Evolutionary conservation across 2,329 filamentous ascomycete genomes (phyloP).

Genomic region (Monilinia vaccinii-corymbosi): DNA sequence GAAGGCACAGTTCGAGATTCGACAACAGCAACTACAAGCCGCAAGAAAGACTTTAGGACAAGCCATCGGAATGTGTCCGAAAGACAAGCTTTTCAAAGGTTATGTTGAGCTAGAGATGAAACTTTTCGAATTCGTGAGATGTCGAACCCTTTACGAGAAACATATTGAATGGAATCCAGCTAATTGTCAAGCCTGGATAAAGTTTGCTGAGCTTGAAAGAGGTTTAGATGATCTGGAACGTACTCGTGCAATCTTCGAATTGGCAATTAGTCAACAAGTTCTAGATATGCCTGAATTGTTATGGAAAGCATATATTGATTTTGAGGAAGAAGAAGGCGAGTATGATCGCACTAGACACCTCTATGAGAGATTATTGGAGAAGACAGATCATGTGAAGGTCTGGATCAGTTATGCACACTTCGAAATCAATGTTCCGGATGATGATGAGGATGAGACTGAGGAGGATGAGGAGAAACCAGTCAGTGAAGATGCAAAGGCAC

Average conservation of each 20-base stretch:
- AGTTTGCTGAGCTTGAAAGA: slow-evolving; percentile 87
- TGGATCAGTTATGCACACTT: slow-evolving; percentile 99
- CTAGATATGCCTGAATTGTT: slow-evolving; percentile 96
- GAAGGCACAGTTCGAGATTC: slow-evolving; percentile 87
- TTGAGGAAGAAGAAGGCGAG: slow-evolving; percentile 91
- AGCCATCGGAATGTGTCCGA: slow-evolving; percentile 89
- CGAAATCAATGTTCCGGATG: slow-evolving; percentile 86
- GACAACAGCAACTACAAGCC: slow-evolving; percentile 69
- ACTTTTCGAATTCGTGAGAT: slow-evolving; percentile 87
- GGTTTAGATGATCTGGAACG: slow-evolving; percentile 85
- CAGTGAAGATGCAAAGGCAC: slow-evolving; percentile 72
- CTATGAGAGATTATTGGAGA: slow-evolving; percentile 84
- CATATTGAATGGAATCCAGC: slow-evolving; percentile 85
- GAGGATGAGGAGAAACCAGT: slow-evolving; percentile 53
- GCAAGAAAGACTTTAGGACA: slow-evolving; percentile 85
- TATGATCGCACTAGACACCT: slow-evolving; percentile 73
- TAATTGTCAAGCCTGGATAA: slow-evolving; percentile 92
- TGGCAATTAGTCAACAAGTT: slow-evolving; percentile 71
- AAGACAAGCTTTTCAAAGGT: slow-evolving; percentile 88
- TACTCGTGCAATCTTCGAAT: slow-evolving; percentile 81
- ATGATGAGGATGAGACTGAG: slow-evolving; percentile 48
- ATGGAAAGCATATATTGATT: slow-evolving; percentile 98
- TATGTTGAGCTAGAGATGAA: slow-evolving; percentile 91
- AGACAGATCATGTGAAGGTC: slow-evolving; percentile 98
- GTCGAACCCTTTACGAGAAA: slow-evolving; percentile 86